These are phyloP conservation scores for Drechmeria coniospora DNA, from an alignment of 2,329 filamentous ascomycete genomes.

Conservation along the genomic window DNA sequence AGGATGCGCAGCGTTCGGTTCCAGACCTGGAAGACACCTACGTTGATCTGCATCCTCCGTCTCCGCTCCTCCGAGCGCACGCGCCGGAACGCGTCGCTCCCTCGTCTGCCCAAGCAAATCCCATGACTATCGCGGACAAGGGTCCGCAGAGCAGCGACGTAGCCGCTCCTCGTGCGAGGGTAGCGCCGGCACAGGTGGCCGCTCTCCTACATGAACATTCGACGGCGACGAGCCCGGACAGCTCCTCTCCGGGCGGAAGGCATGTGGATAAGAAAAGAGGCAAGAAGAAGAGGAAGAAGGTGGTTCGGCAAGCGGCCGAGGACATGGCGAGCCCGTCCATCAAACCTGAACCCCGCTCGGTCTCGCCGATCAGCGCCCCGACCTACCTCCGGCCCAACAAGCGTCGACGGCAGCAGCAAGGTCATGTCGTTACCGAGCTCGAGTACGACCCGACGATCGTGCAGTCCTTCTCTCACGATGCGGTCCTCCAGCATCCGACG, in stretches of 20 bases:
- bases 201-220: constrained; percentile 36
- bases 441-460: constrained; percentile 25
- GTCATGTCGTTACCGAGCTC: constrained; percentile 18
- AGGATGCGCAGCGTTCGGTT: constrained; percentile 5
- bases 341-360: constrained; percentile 49
- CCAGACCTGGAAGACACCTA: constrained; percentile 10
- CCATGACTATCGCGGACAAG: constrained; percentile 33
- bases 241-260: constrained; percentile 38
- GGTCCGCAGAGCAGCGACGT: constrained; percentile 5
- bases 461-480: constrained; percentile 19
- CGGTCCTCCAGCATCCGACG: constrained; percentile 18
- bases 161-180: constrained; percentile 4
- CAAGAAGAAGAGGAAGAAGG: constrained; percentile 38
- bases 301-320: constrained; percentile 32
- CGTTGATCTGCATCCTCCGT: constrained; percentile 23
- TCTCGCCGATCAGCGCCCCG: constrained; percentile 39
- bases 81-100: constrained; percentile 60
- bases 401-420: constrained; percentile 33
- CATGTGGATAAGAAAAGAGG: constrained; percentile 32
- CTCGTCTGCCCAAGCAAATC: constrained; percentile 55
- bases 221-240: constrained; percentile 40
- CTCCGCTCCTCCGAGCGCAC: constrained; percentile 56
- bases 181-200: constrained; percentile 36
- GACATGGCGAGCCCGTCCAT: constrained; percentile 37
- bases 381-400: constrained; percentile 41